Percentiles rank a stretch among this genome's conserved stretches.
Evolutionary conservation across 768 basidiomycete genomes (phyloP).

Genomic region (Royoungia palumana): DNA sequence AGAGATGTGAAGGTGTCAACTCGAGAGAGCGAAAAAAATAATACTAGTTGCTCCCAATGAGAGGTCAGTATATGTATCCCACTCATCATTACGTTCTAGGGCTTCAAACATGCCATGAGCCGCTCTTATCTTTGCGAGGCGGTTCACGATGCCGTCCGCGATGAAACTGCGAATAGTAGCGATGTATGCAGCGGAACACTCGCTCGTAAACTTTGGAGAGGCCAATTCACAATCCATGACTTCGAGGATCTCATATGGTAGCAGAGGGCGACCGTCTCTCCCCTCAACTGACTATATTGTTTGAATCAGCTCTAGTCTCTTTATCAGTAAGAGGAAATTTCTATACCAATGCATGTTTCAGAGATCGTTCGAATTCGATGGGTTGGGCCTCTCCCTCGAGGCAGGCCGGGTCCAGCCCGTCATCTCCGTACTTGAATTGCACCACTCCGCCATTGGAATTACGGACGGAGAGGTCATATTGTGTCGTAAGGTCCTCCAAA

Average conservation of each 20-base stretch:
- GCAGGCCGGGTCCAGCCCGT: conserved; percentile 94
- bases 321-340: not conserved
- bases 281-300: conserved; percentile 57
- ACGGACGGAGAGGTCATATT: conserved; percentile 94
- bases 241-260: conserved; percentile 85
- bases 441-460: conserved; percentile 95
- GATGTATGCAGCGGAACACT: conserved; percentile 71
- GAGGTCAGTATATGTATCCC: conserved; percentile 75
- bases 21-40: conserved; percentile 17
- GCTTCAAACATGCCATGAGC: conserved; percentile 83
- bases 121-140: conserved; percentile 63
- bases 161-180: conserved; percentile 71
- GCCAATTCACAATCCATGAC: conserved; percentile 63
- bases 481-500: conserved; percentile 91
- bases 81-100: conserved; percentile 65
- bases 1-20: not conserved
- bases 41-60: conserved; percentile 71
- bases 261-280: conserved; percentile 57
- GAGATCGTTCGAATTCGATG: conserved; percentile 82
- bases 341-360: conserved; percentile 78
- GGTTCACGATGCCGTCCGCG: conserved; percentile 57
- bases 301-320: conserved; percentile 5
- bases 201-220: conserved; percentile 55
- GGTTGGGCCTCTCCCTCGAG: conserved; percentile 95
- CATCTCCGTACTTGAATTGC: conserved; percentile 96